These are phyloP conservation scores for Massariosphaeria phaeospora DNA, from an alignment of 495 filamentous ascomycete genomes.

Conservation along the genomic window DNA sequence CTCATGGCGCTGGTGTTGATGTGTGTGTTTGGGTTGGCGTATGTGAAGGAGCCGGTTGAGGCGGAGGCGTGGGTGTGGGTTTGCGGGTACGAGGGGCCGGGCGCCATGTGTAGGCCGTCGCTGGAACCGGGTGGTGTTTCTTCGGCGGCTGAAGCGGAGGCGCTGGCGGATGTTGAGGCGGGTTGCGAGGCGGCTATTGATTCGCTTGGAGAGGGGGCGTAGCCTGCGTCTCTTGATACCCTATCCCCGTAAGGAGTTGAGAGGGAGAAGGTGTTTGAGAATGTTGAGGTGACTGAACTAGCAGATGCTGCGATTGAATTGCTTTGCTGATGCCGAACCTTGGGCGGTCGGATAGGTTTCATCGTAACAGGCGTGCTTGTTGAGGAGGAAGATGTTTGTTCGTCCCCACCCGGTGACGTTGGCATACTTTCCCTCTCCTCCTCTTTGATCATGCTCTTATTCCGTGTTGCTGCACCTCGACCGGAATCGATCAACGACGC, in stretches of 20 bases:
- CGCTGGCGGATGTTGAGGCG: constrained; percentile 25
- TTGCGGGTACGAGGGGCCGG: not conserved
- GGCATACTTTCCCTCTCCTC: not conserved
- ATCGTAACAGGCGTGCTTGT: constrained; percentile 29
- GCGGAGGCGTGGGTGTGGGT: constrained; percentile 3
- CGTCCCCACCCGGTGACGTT: constrained; percentile 8
- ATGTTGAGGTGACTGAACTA: constrained; percentile 20
- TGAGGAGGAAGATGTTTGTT: constrained; percentile 15
- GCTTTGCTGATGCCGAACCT: constrained; percentile 12
- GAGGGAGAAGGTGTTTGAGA: constrained; percentile 4
- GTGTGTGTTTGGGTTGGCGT: constrained; percentile 19
- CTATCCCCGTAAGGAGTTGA: constrained; percentile 15
- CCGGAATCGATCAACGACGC: constrained; percentile 25
- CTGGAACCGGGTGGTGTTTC: constrained; percentile 27
- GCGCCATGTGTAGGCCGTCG: constrained; percentile 24
- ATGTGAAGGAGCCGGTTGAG: constrained; percentile 12
- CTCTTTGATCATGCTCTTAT: constrained; percentile 5
- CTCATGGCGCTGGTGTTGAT: constrained; percentile 12
- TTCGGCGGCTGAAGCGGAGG: constrained; percentile 25
- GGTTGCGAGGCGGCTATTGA: constrained; percentile 20
- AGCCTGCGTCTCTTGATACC: not conserved
- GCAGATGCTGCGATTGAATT: constrained; percentile 23
- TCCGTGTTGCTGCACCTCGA: constrained; percentile 14
- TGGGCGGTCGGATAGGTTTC: constrained; percentile 12
- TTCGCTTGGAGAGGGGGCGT: constrained; percentile 9